Base-by-base conservation (phyloP, 371 early-diverging fungal genomes). In the Cokeromyces recurvatus region DNA sequence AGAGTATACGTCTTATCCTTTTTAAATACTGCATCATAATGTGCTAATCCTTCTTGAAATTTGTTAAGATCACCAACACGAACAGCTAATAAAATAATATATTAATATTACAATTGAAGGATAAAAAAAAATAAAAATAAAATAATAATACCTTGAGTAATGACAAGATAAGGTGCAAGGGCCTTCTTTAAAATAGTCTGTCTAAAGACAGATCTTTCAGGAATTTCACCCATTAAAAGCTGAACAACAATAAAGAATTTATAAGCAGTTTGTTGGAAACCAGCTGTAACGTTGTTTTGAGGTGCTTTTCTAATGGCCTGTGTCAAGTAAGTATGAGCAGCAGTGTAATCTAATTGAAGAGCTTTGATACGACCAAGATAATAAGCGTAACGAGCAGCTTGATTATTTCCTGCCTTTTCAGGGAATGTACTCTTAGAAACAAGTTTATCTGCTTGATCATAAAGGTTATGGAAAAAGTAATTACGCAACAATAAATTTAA, bases 271-370 rank as follows among this genome's bases (percentile, higher is more conserved):
- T 96, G 96, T 55, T 91, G 90, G 74, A 97, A 97, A 19, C 98
- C 98, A 15, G 92, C 94, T 5, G 92, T 86, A 16, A 82, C 77
- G 3, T 79, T 74, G 55, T 81, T 90, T 53, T 91, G 88, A 15
- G 96, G 95, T 0, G 94, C 97, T 67, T 98, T 98, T 49, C 97
- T 86, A 42, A 92, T 89, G 11, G 97, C 97, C 60, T 95, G 95
- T 51, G 87, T 77, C 44, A 98, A 64, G 43, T 89, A 83, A 34
- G 79, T 74, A 57, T 95, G 92, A 16, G 95, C 86, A 38, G 80
- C 82, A 1, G 95, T 89, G 70, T 98, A 98, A 55, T 96, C 95
- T 27, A 96, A 83, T 71, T 95, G 94, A 52, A 97, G 82, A 19
- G 97, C 97, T 69, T 92, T 90, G 63, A 95, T 94, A 40, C 92